Evolutionary conservation across 2,329 filamentous ascomycete species (phyloP).

Genomic region (Podosphaera fusca): DNA sequence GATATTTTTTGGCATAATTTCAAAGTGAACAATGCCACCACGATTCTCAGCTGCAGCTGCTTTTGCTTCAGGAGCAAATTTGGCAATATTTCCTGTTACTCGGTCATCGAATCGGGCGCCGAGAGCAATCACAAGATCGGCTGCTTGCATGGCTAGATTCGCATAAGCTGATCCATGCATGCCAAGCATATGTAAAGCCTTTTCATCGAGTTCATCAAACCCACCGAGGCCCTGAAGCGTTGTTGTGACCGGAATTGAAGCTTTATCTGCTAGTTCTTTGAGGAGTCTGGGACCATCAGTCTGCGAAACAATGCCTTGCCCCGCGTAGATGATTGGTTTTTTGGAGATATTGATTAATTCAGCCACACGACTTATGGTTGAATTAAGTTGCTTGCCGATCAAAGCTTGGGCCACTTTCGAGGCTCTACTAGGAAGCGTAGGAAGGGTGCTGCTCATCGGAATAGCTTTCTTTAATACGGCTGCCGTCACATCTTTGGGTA

Average conservation of each 20-base stretch:
- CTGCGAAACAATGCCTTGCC: conserved; percentile 64
- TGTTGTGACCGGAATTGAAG: conserved; percentile 80
- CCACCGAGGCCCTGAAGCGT: conserved; percentile 83
- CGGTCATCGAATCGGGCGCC: conserved; percentile 92
- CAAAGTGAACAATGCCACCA: conserved; percentile 91
- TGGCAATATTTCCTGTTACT: conserved; percentile 58
- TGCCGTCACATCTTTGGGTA: conserved; percentile 91
- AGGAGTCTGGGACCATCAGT: conserved; percentile 60
- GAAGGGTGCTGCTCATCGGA: conserved; percentile 36
- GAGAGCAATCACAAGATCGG: conserved; percentile 84
- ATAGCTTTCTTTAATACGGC: conserved; percentile 65
- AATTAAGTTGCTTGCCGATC: conserved; percentile 46
- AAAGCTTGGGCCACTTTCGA: conserved; percentile 57
- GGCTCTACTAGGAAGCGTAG: conserved; percentile 63
- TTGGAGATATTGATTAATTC: conserved; percentile 68
- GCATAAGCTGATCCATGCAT: conserved; percentile 97
- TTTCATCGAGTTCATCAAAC: conserved; percentile 80
- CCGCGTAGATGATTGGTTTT: conserved; percentile 88
- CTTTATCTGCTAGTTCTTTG: conserved; percentile 73
- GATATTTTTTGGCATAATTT: conserved; percentile 99
- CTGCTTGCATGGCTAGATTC: conserved; percentile 95
- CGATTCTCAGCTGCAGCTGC: conserved; percentile 62
- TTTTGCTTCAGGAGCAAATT: conserved; percentile 77
- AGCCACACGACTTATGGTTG: conserved; percentile 55
- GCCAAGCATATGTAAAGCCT: conserved; percentile 91